Evolutionary conservation across 116 monocot genomes (phyloP).

Genomic region (Iris pallida): DNA sequence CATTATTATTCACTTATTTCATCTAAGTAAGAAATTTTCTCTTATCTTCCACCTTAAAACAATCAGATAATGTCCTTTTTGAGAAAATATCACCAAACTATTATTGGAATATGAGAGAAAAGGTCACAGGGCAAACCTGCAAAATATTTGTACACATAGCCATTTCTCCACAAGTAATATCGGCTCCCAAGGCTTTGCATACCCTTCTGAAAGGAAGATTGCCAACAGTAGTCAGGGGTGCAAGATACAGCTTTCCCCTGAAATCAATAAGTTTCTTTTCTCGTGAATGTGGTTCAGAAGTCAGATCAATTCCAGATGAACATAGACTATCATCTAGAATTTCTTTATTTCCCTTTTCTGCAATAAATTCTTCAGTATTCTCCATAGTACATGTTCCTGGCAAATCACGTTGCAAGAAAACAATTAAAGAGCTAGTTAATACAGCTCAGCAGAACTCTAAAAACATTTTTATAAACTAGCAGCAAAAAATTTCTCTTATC

Average conservation of each 20-base stretch:
- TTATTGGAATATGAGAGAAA: not conserved
- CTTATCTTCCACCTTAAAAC: not conserved
- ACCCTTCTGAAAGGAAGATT: conserved; percentile 95
- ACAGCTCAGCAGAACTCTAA: too few relatives aligned
- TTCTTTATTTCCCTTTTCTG: conserved; percentile 10
- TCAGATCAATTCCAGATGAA: conserved; percentile 39
- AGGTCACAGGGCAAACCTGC: conserved; percentile 38
- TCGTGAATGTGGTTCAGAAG: conserved; percentile 33
- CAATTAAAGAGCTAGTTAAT: not conserved
- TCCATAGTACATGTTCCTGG: conserved; percentile 8
- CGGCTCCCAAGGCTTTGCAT: conserved; percentile 81
- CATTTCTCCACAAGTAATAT: conserved; percentile 98
- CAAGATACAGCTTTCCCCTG: conserved; percentile 85
- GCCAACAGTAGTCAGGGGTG: conserved; percentile 92
- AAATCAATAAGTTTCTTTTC: conserved; percentile 92
- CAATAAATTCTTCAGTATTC: conserved; percentile 3
- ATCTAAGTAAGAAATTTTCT: too few relatives aligned
- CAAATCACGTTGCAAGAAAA: not conserved
- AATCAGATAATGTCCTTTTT: not conserved
- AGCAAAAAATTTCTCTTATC: too few relatives aligned
- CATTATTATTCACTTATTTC: too few relatives aligned
- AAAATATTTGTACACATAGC: conserved; percentile 95
- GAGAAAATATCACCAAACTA: too few relatives aligned
- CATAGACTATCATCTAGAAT: conserved; percentile 6
- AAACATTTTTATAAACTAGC: too few relatives aligned